phyloP scores from a whole-genome alignment of 768 basidiomycete species.

The Phlegmacium glaucopus region DNA sequence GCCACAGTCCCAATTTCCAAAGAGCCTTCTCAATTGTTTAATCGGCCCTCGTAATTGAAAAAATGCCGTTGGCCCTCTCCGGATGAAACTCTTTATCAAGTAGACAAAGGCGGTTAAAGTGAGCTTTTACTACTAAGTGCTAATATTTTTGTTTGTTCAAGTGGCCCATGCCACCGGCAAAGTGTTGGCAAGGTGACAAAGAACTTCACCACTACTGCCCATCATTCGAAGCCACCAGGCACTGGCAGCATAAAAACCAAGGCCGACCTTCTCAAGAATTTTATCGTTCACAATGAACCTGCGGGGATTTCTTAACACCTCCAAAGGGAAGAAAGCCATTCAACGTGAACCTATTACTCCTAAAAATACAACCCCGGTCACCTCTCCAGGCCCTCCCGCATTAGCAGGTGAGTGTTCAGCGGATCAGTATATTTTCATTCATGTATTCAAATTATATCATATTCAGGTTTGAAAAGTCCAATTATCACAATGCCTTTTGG shows the following conservation, averaged over 20 bases:
- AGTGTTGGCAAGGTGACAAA: too few relatives aligned
- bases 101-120: too few relatives aligned
- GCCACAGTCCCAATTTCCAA: too few relatives aligned
- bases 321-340: conserved; percentile 11
- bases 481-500: conserved; percentile 1
- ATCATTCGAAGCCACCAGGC: neutral
- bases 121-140: too few relatives aligned
- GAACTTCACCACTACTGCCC: too few relatives aligned
- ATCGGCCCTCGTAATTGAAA: too few relatives aligned
- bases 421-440: neutral
- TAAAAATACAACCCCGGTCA: neutral
- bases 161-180: too few relatives aligned
- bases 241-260: neutral
- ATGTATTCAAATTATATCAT: neutral
- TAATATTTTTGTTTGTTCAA: too few relatives aligned
- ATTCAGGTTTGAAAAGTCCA: neutral
- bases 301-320: conserved; percentile 22
- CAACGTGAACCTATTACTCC: neutral
- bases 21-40: too few relatives aligned
- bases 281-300: conserved; percentile 19
- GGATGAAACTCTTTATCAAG: too few relatives aligned
- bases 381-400: neutral
- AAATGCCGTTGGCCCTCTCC: too few relatives aligned
- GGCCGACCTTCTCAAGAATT: neutral
- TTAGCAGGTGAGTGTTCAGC: neutral